Base-by-base conservation (phyloP, 2,329 filamentous ascomycete genomes). In the Corinectria fuckeliana region DNA sequence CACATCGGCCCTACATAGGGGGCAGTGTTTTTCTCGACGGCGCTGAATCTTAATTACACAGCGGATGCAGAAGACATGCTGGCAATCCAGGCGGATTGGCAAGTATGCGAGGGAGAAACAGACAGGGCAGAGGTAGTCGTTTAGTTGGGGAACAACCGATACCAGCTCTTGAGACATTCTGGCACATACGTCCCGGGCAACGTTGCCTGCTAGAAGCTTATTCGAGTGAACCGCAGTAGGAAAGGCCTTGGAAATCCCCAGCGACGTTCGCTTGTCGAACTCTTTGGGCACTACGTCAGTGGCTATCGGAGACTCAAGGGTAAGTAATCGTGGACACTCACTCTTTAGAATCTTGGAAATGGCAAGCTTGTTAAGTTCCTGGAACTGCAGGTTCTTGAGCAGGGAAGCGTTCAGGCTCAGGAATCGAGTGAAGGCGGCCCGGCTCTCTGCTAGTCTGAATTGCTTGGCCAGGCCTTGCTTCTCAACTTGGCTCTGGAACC, bases 271-370 rank as follows among this genome's bases (percentile, higher is more conserved):
- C 76, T 96, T 96, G 76, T 95, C 91, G 72, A 96, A 96, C 77
- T 94, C 87, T 93, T 65, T 88, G 63, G 8, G 13, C 2, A 7
- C 1, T 28, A n/a, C 30, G 47, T 71, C 30, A 71, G 61, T 45
- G 28, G 14, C 23, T 11, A 25, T 30, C 16, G 11, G n/a, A 8
- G 16, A 9, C 11, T n/a, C 42, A 36, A 23, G 7, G 13, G 10
- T 5, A n/a, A n/a, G n/a, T n/a, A n/a, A 23, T 18, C 20, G 9
- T 16, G 18, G 18, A 26, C n/a, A 75, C 84, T 62, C 73, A 90
- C 89, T 96, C 75, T 96, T 96, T 52, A 96, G 77, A 50, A 96
- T 96, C 75, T 96, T 96, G 30, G 80, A 80, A 69, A 95, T 86
- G 1, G 92, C 92, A 26, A 84, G 84, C 64, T 86, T 85, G 69